phyloP scores from a whole-genome alignment of 1,139 yeast genomes.

The Candida sp. region DNA sequence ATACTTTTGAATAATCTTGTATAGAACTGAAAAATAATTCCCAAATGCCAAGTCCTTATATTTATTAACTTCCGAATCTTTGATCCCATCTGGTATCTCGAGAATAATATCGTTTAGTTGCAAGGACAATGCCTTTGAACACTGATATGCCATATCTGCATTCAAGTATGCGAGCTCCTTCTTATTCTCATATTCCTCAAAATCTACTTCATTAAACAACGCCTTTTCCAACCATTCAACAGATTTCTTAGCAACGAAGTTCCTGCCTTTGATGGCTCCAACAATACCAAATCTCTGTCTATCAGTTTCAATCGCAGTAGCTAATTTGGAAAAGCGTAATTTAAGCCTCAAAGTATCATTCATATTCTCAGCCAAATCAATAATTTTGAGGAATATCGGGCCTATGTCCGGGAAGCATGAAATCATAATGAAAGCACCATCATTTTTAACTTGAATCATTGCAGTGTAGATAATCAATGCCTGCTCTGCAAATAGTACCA shows the following conservation, averaged over 20 bases:
- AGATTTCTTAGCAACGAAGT: constrained; percentile 54
- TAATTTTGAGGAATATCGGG: constrained; percentile 26
- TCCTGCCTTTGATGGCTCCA: constrained; percentile 61
- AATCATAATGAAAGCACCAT: constrained; percentile 36
- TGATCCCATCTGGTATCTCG: constrained; percentile 60
- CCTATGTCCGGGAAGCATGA: constrained; percentile 32
- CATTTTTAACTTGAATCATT: constrained; percentile 32
- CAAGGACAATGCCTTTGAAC: constrained; percentile 55
- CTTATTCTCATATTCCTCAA: constrained; percentile 5
- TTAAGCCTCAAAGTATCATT: constrained; percentile 47
- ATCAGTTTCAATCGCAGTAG: constrained; percentile 45
- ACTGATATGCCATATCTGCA: constrained; percentile 65
- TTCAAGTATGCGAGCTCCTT: constrained; percentile 52
- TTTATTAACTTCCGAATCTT: constrained; percentile 52
- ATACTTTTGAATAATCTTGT: constrained; percentile 67
- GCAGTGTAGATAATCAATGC: constrained; percentile 34
- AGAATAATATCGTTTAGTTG: constrained; percentile 54
- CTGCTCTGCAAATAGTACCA: constrained; percentile 37
- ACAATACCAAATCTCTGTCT: constrained; percentile 35
- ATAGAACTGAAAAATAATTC: constrained; percentile 66
- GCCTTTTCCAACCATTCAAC: constrained; percentile 71
- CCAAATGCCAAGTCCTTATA: constrained; percentile 68
- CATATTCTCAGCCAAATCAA: constrained; percentile 29
- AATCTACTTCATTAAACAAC: constrained; percentile 24
- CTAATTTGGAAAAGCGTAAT: constrained; percentile 57